phyloP scores from a whole-genome alignment of 2,329 filamentous ascomycete genomes.

The Ceratocystis albifundus region DNA sequence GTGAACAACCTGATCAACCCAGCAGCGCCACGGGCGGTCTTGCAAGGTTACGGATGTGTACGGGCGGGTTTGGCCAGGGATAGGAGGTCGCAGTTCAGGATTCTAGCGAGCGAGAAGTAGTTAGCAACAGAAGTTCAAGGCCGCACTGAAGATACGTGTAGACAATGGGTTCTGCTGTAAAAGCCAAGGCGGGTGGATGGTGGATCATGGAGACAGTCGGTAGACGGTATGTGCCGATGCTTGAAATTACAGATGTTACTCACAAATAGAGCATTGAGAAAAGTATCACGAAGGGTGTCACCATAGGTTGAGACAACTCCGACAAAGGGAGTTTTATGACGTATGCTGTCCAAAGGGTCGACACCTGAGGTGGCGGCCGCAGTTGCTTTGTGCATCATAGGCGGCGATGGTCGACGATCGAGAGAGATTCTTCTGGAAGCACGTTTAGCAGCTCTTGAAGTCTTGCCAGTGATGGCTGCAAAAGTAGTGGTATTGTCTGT shows the following conservation, averaged over 20 bases:
- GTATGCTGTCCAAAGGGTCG: constrained; percentile 14
- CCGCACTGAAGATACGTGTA: not conserved
- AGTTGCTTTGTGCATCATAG: not conserved
- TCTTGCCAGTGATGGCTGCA: constrained; percentile 11
- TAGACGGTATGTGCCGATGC: not conserved
- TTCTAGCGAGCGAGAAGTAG: constrained; percentile 1
- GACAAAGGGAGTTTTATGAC: constrained; percentile 19
- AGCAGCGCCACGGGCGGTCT: constrained; percentile 19
- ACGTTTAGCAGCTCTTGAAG: constrained; percentile 16
- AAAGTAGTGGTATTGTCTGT: constrained; percentile 16
- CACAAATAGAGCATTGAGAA: constrained; percentile 21
- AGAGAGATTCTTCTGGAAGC: constrained; percentile 12
- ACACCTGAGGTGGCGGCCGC: not conserved
- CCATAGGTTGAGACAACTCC: constrained; percentile 22
- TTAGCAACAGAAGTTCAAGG: not conserved
- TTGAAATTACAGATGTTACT: not conserved
- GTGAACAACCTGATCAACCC: constrained; percentile 22
- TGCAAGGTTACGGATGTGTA: constrained; percentile 20
- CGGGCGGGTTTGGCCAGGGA: constrained; percentile 2
- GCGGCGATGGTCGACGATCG: constrained; percentile 16
- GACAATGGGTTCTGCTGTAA: not conserved
- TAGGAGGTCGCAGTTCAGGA: constrained; percentile 13
- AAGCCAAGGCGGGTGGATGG: not conserved
- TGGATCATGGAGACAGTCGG: not conserved
- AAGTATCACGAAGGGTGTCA: constrained; percentile 15